Evolutionary conservation across 1,284 basidiomycete genomes (phyloP).

Genomic region (Polyporus tsugae): DNA sequence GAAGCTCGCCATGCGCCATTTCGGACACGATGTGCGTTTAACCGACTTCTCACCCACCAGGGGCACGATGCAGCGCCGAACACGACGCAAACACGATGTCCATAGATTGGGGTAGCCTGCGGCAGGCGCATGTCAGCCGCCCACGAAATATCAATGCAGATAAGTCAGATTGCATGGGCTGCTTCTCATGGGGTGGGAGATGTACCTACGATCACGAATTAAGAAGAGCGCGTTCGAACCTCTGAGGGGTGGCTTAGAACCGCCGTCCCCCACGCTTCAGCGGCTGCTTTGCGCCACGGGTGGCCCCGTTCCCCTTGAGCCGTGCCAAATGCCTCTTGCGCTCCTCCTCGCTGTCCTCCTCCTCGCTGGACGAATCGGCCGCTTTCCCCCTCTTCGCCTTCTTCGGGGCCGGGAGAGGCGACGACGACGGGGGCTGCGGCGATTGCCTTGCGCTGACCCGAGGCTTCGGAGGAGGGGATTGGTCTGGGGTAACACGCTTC

Average conservation of each 20-base stretch:
- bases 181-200: slow-evolving; percentile 22
- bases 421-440: slow-evolving; percentile 21
- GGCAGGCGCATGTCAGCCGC: slow-evolving; percentile 24
- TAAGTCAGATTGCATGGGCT: slow-evolving; percentile 16
- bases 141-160: slow-evolving; percentile 14
- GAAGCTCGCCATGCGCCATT: slow-evolving; percentile 18
- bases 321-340: slow-evolving; percentile 50
- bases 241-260: slow-evolving; percentile 54
- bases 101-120: slow-evolving; percentile 14
- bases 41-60: slow-evolving; percentile 24
- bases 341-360: slow-evolving; percentile 63
- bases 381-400: slow-evolving; percentile 46
- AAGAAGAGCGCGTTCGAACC: background rate
- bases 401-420: slow-evolving; percentile 58
- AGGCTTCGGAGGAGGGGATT: slow-evolving; percentile 22
- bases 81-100: slow-evolving; percentile 34
- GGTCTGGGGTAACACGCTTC: slow-evolving; percentile 30
- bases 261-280: slow-evolving; percentile 76
- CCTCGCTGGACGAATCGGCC: slow-evolving; percentile 51
- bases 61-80: slow-evolving; percentile 23
- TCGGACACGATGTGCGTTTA: slow-evolving; percentile 20
- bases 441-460: slow-evolving; percentile 18
- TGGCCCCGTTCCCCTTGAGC: slow-evolving; percentile 40
- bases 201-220: slow-evolving; percentile 17
- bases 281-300: slow-evolving; percentile 71